Conservation (phyloP, 352 stramenopile species). For the Phytophthora ohioensis region DNA sequence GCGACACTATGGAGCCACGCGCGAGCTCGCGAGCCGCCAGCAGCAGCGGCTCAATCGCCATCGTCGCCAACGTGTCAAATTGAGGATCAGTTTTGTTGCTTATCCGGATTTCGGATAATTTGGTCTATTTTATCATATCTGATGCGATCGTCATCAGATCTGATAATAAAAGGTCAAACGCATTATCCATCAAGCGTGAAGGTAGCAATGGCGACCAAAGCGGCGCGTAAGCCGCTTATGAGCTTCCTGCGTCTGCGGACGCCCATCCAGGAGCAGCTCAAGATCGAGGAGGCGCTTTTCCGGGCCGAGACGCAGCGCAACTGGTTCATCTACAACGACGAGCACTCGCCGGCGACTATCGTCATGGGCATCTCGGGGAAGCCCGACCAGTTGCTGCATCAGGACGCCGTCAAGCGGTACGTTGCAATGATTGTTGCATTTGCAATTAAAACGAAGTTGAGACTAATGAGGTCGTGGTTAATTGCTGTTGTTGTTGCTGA, state of each 20-base stretch:
- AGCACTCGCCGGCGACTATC: slow-evolving; percentile 80
- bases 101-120: slow-evolving; percentile 16
- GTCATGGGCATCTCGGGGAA: slow-evolving; percentile 97
- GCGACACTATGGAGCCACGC: slow-evolving; percentile 15
- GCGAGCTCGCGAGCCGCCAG: slow-evolving; percentile 49
- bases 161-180: slow-evolving; percentile 7
- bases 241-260: slow-evolving; percentile 75
- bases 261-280: slow-evolving; percentile 86
- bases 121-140: background rate
- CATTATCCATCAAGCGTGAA: slow-evolving; percentile 16
- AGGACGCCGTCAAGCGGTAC: slow-evolving; percentile 83
- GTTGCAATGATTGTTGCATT: slow-evolving; percentile 10
- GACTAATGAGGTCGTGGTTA: background rate
- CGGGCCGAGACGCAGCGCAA: slow-evolving; percentile 84
- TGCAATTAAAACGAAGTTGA: background rate
- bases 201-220: slow-evolving; percentile 10
- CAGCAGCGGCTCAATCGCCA: slow-evolving; percentile 41
- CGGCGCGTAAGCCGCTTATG: slow-evolving; percentile 58
- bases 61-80: slow-evolving; percentile 39
- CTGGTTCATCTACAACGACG: slow-evolving; percentile 87
- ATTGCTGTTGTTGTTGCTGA: background rate
- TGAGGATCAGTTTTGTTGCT: background rate
- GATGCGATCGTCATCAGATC: slow-evolving; percentile 13
- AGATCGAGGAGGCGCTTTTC: slow-evolving; percentile 94
- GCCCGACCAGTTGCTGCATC: slow-evolving; percentile 89